These are phyloP conservation scores for Heliosperma pusillum DNA, from an alignment of 148 eudicot genomes.

Conservation along the genomic window DNA sequence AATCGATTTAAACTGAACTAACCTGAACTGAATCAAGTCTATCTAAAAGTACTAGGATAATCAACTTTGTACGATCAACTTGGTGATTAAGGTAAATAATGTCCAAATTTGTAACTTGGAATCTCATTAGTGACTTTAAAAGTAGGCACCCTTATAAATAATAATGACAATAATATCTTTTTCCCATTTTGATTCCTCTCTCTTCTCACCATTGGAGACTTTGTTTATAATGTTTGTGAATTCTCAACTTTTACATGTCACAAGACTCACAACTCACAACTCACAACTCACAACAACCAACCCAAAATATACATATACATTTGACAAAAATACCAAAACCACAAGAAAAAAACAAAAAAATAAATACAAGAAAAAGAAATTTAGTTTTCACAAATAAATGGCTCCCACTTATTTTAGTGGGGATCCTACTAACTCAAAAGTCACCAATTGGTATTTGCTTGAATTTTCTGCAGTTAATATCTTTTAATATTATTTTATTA, in stretches of 20 bases:
- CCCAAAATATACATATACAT: no score
- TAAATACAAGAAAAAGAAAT: neutral
- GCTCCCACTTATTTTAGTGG: constrained; percentile 31
- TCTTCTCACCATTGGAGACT: constrained; percentile 30
- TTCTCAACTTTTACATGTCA: constrained; percentile 1
- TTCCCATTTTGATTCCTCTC: constrained; percentile 4
- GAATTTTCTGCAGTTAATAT: neutral
- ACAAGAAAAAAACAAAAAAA: neutral
- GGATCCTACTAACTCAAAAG: constrained; percentile 20
- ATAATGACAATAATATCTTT: neutral
- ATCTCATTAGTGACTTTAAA: neutral
- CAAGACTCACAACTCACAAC: constrained; percentile 17
- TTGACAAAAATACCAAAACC: neutral
- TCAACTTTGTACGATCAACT: no score
- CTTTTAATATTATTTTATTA: neutral
- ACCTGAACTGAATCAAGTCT: no score
- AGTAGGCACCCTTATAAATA: constrained; percentile 19
- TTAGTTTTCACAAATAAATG: constrained; percentile 31
- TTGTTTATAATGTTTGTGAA: constrained; percentile 29
- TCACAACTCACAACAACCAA: constrained; percentile 15
- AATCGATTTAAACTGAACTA: no score
- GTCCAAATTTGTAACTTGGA: no score
- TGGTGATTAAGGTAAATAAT: no score
- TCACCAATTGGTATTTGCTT: constrained; percentile 24
- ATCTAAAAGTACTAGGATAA: no score